These are phyloP conservation scores for Symbiodinium pilosum DNA, from an alignment of 73 alveolate species.

Conservation along the genomic window DNA sequence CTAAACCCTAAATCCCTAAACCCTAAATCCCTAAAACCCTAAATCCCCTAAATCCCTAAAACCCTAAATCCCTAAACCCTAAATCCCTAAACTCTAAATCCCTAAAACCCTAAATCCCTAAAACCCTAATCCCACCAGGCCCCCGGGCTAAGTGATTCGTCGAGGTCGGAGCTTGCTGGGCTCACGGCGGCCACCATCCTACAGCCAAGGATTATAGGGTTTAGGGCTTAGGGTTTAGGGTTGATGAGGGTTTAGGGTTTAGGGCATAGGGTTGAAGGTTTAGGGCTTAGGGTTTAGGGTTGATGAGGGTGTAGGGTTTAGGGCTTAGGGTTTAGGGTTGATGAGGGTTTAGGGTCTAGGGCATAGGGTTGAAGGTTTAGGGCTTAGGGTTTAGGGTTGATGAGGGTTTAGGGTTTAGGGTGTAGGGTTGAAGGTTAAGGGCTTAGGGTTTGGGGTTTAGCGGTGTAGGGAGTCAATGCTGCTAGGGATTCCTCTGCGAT, in stretches of 20 bases:
- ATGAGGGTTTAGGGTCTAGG: too few species aligned
- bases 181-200: conserved; percentile 25
- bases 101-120: neutral
- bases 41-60: neutral
- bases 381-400: neutral
- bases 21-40: too few species aligned
- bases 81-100: neutral
- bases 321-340: too few species aligned
- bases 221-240: too few species aligned
- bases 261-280: too few species aligned
- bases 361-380: neutral
- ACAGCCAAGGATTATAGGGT: neutral
- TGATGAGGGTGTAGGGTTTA: too few species aligned
- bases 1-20: too few species aligned
- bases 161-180: conserved; percentile 25
- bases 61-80: neutral
- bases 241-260: too few species aligned
- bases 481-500: neutral
- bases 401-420: neutral
- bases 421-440: neutral
- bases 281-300: too few species aligned
- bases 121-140: neutral
- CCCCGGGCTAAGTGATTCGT: neutral
- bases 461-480: neutral
- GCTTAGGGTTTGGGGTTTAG: neutral